Evolutionary conservation across 2,329 filamentous ascomycete species (phyloP), one percentile per base, ranked within the genome.

Genomic region (Claviceps fusiformis): DNA sequence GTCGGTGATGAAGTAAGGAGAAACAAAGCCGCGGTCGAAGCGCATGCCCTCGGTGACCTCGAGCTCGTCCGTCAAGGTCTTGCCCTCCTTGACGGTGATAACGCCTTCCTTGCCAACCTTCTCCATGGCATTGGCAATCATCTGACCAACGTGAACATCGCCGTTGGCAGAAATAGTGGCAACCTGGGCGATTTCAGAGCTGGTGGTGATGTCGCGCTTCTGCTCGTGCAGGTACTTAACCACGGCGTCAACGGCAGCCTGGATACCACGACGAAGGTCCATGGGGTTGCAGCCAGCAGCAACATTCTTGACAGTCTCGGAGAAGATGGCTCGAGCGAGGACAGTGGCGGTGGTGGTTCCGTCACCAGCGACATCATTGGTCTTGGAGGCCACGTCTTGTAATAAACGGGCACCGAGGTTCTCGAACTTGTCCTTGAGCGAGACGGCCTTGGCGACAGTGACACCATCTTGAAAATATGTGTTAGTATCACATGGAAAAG

Each of bases 91-190:
- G 69, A 97, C 92, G 57, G 93, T 98, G 73, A 98, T 98, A 68
- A 98, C 93, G 80, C 93, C 93, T 79, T 98, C 93, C 83, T 98
- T 98, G 75, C 93, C 93, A 61, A 98, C 93, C 82, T 95, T 95
- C 82, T 98, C 93, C 93, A 98, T 98, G 64, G 93, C 93, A 70
- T 85, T 96, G 70, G 93, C 91, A 72, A 98, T 93, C 70, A 98
- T 83, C 75, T 89, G 85, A 66, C 93, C 93, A 67, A 98, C 89
- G 76, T 96, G 91, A 57, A 83, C 83, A 70, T 98, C 93, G 64
- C 93, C 93, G 75, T 98, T 98, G 72, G 93, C 93, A 64, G 86
- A 92, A 76, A 98, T 98, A 65, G 93, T 97, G 62, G 93, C 93
- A 59, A 98, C 93, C 78, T 98, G 93, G 53, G 92, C 90, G 67